Evolutionary conservation across 352 stramenopile species (phyloP).

Genomic region (Elongisporangium undulatum): DNA sequence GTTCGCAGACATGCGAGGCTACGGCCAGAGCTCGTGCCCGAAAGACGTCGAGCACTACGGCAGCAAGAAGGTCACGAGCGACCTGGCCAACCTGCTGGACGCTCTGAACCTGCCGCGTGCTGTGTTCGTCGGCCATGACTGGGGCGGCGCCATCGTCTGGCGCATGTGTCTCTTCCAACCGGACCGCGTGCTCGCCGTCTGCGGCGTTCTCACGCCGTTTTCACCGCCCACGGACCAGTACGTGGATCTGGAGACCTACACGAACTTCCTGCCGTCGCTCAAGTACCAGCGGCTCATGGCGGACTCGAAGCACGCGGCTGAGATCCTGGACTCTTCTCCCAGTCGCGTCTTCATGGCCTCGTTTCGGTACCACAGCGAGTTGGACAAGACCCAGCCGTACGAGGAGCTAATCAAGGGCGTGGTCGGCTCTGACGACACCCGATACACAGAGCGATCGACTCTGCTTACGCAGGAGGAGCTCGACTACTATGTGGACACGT

Average conservation of each 20-base stretch:
- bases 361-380: slow-evolving; percentile 25
- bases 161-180: slow-evolving; percentile 63
- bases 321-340: slow-evolving; percentile 16
- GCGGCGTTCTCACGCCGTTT: slow-evolving; percentile 63
- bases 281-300: slow-evolving; percentile 59
- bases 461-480: slow-evolving; percentile 33
- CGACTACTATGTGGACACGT: slow-evolving; percentile 36
- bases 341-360: slow-evolving; percentile 27
- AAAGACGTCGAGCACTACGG: slow-evolving; percentile 34
- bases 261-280: slow-evolving; percentile 42
- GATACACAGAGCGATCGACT: slow-evolving; percentile 17
- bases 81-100: slow-evolving; percentile 43
- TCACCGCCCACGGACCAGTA: slow-evolving; percentile 31
- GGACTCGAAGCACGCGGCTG: slow-evolving; percentile 25
- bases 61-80: slow-evolving; percentile 42
- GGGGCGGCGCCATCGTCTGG: slow-evolving; percentile 52
- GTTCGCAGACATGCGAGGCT: slow-evolving; percentile 14
- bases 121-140: slow-evolving; percentile 69
- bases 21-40: slow-evolving; percentile 44
- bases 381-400: slow-evolving; percentile 1
- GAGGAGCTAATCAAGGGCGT: slow-evolving; percentile 11
- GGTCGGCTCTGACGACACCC: slow-evolving; percentile 9
- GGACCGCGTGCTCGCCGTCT: slow-evolving; percentile 35
- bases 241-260: slow-evolving; percentile 31
- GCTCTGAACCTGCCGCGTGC: slow-evolving; percentile 51